Percentiles rank a stretch among this genome's conserved stretches.
phyloP scores from a whole-genome alignment of 345 rosid species.

The Linum tenue region DNA sequence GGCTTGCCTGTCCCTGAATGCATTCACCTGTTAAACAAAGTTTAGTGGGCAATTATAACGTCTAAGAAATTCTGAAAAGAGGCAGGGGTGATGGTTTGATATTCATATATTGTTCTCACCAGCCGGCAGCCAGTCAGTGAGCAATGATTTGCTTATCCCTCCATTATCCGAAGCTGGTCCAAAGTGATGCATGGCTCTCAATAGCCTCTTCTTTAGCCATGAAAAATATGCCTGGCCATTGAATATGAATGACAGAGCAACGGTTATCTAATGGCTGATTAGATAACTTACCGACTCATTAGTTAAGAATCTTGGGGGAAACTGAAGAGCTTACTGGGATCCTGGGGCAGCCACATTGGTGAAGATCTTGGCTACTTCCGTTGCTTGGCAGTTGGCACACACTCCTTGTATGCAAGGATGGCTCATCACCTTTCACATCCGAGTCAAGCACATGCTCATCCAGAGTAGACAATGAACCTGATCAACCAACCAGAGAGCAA shows the following conservation, averaged over 20 bases:
- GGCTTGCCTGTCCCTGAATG: constrained; percentile 1
- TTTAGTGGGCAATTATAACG: background rate
- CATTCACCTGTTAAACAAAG: background rate
- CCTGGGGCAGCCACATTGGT: constrained; percentile 35
- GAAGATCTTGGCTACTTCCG: constrained; percentile 38
- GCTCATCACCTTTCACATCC: constrained; percentile 6
- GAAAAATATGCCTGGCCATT: constrained; percentile 26
- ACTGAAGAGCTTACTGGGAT: constrained; percentile 21
- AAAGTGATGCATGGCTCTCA: constrained; percentile 19
- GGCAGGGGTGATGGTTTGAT: background rate
- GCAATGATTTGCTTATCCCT: constrained; percentile 26
- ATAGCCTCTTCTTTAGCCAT: constrained; percentile 32
- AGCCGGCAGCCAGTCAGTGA: constrained; percentile 28
- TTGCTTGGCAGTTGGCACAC: constrained; percentile 24
- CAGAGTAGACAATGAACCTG: constrained; percentile 29
- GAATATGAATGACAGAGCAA: background rate
- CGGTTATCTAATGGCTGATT: background rate
- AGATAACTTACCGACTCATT: no score
- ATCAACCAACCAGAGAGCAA: constrained; percentile 33
- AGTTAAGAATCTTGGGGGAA: no score
- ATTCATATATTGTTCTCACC: constrained; percentile 15
- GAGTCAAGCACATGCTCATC: constrained; percentile 39
- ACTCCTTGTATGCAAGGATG: constrained; percentile 20
- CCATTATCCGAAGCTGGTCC: constrained; percentile 17
- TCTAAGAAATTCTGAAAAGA: background rate